A percentile compares a stretch with the other conserved stretches of the same genome.
Evolutionary conservation across 2,329 filamentous ascomycete genomes (phyloP).

Genomic region (Claviceps fusiformis): DNA sequence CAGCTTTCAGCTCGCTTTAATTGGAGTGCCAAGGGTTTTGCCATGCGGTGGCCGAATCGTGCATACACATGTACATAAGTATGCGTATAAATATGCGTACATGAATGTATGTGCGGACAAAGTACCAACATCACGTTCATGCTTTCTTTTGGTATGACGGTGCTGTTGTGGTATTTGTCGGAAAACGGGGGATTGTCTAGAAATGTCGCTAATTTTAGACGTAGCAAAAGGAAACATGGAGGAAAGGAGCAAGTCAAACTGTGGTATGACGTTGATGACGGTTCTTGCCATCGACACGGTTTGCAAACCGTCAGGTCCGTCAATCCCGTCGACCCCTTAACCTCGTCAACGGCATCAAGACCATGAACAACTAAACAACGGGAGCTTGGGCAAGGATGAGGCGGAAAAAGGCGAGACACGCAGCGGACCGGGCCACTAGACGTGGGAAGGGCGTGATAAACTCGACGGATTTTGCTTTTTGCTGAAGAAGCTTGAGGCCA

Average conservation of each 20-base stretch:
- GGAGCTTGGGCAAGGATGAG: not conserved
- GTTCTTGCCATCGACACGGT: too few relatives aligned
- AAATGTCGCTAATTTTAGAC: not conserved
- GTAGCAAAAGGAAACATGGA: too few relatives aligned
- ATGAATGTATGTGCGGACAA: not conserved
- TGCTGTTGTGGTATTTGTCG: not conserved
- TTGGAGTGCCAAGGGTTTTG: not conserved
- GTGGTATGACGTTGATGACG: too few relatives aligned
- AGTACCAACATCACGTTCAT: too few relatives aligned
- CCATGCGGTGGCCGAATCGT: not conserved
- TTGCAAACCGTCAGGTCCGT: too few relatives aligned
- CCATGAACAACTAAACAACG: not conserved
- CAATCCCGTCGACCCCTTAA: too few relatives aligned
- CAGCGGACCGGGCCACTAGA: conserved; percentile 4
- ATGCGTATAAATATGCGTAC: not conserved
- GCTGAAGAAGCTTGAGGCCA: not conserved
- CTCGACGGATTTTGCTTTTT: not conserved
- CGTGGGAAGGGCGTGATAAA: not conserved
- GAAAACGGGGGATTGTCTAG: not conserved
- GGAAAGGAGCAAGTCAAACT: too few relatives aligned
- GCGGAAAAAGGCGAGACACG: conserved; percentile 4
- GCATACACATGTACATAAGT: not conserved
- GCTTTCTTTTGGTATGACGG: not conserved
- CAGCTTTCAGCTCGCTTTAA: conserved; percentile 7
- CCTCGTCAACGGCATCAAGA: too few relatives aligned